Evolutionary conservation across 2,329 filamentous ascomycete species (phyloP), one percentile per base, ranked within the genome.

Genomic region (Trichoderma oligosporum): DNA sequence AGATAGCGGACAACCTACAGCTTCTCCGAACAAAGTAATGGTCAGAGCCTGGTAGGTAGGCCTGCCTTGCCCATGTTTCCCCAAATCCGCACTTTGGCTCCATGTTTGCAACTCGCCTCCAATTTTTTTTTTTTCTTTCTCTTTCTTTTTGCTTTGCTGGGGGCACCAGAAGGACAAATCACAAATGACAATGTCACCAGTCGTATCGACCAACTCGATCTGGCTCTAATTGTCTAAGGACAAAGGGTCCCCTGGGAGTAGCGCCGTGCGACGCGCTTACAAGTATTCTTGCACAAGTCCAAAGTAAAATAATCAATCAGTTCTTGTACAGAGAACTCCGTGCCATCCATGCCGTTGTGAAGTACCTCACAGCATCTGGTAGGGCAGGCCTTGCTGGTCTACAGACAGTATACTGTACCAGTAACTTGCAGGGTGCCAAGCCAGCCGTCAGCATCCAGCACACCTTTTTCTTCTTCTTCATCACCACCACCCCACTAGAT

Each of bases 401-500:
- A 46, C n/a, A n/a, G n/a, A n/a, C n/a, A n/a, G n/a, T n/a, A n/a
- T n/a, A n/a, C n/a, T n/a, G n/a, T n/a, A n/a, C n/a, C n/a, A n/a
- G n/a, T n/a, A n/a, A n/a, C n/a, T n/a, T n/a, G n/a, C n/a, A n/a
- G n/a, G 39, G 41, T 41, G 41, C 51, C 31, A n/a, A n/a, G 51
- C 39, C 51, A 54, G 51, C 51, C 51, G 51, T 54, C 51, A 54
- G 51, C 51, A 42, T 18, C 29, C 51, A 36, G 27, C 51, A 54
- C 51, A 45, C 41, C 51, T 41, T 36, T 35, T 46, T 46, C 27
- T 45, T 45, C 51, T 45, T 54, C 51, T 35, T 36, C 51, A 45
- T 35, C 45, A 22, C 31, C 48, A 45, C 38, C 57, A 44, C 14
- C 51, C 31, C 33, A 31, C 35, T 35, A 46, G 42, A 56, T 47